Conservation (phyloP, 192 early-diverging fungal species). For the Entomortierella parvispora region DNA sequence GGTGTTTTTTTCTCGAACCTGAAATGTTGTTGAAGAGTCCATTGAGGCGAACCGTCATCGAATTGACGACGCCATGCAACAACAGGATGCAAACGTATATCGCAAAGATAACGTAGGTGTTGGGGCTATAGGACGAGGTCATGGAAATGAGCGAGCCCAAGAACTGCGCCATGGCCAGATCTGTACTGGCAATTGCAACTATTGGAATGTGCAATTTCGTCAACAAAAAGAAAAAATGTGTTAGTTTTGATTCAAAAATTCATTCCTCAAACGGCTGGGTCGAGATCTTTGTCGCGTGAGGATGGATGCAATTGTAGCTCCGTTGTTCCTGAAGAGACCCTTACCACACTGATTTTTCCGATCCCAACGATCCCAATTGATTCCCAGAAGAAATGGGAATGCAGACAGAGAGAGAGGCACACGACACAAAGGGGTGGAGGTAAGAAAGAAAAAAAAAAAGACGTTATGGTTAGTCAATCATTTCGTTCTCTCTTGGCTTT, state of each 20-base stretch:
- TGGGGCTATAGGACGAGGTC: conserved; percentile 40
- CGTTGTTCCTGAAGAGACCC: no score
- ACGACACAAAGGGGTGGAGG: background rate
- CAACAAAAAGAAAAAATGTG: background rate
- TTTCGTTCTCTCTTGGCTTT: background rate
- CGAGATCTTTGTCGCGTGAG: no score
- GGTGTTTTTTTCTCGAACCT: conserved; percentile 49
- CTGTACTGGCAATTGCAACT: conserved; percentile 54
- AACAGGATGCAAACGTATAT: conserved; percentile 59
- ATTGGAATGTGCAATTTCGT: background rate
- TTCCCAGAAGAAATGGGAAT: no score
- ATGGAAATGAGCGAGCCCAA: conserved; percentile 49
- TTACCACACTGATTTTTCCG: no score
- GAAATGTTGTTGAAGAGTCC: conserved; percentile 57
- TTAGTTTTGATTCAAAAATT: background rate
- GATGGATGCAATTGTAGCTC: no score
- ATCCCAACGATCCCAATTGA: no score
- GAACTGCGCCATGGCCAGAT: conserved; percentile 57
- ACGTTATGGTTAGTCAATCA: background rate
- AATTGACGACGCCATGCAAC: conserved; percentile 59
- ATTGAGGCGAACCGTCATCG: conserved; percentile 50
- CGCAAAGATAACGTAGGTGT: conserved; percentile 55
- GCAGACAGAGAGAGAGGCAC: background rate
- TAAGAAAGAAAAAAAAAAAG: background rate
- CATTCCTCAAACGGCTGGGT: no score